Evolutionary conservation across 106 monocot genomes (phyloP).

Genomic region (Dendrobium chrysotoxum): DNA sequence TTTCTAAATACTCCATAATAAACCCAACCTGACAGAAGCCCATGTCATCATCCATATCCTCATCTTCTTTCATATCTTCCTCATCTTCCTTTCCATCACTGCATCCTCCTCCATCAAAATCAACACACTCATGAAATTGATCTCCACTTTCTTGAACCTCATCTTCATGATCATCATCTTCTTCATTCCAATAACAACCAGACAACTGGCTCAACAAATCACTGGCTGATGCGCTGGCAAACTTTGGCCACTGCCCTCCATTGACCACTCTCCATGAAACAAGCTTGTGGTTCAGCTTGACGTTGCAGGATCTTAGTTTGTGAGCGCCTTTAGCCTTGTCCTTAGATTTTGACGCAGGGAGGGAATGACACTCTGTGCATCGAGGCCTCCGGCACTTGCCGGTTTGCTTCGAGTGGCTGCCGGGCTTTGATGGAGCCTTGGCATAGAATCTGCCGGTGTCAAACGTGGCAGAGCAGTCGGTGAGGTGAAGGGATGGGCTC

Average conservation of each 20-base stretch:
- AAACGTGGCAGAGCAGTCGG: not conserved
- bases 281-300: slow-evolving; percentile 47
- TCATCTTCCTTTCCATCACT: not conserved
- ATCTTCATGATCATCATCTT: slow-evolving; percentile 14
- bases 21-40: slow-evolving; percentile 53
- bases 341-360: slow-evolving; percentile 43
- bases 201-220: slow-evolving; percentile 24
- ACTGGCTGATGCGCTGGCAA: slow-evolving; percentile 36
- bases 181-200: slow-evolving; percentile 10
- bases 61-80: slow-evolving; percentile 13
- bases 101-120: not conserved
- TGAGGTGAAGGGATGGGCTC: slow-evolving; percentile 1
- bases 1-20: slow-evolving; percentile 47
- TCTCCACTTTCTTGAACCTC: slow-evolving; percentile 2
- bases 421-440: slow-evolving; percentile 23
- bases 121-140: not conserved
- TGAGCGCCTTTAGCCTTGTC: slow-evolving; percentile 61
- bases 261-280: slow-evolving; percentile 51
- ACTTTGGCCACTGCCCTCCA: not conserved
- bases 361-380: slow-evolving; percentile 39
- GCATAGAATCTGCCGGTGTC: slow-evolving; percentile 6
- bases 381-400: slow-evolving; percentile 31
- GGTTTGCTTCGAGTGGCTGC: too few relatives aligned
- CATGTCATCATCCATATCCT: slow-evolving; percentile 30
- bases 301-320: slow-evolving; percentile 55